Percentiles rank a stretch among this genome's conserved stretches.
Evolutionary conservation across 768 basidiomycete genomes (phyloP).

Genomic region (Psilocybe cubensis): DNA sequence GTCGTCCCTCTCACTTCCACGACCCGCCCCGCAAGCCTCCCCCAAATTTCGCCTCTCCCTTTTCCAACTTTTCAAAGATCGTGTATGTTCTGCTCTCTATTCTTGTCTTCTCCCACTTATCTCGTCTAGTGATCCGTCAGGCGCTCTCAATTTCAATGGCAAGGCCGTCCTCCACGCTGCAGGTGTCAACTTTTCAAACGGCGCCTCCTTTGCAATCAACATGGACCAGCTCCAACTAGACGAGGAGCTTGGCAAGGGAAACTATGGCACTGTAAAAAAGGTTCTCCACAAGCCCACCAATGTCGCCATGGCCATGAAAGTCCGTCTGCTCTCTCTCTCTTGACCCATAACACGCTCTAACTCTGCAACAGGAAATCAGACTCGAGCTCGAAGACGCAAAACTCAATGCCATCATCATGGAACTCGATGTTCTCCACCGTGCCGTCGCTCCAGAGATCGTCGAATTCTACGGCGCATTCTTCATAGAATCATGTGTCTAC

Average conservation of each 20-base stretch:
- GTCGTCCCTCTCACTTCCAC: constrained; percentile 56
- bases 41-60: constrained; percentile 70
- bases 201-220: constrained; percentile 90
- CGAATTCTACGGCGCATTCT: constrained; percentile 99
- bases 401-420: constrained; percentile 96
- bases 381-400: constrained; percentile 93
- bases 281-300: constrained; percentile 94
- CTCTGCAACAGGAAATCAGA: constrained; percentile 81
- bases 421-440: constrained; percentile 96
- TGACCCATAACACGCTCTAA: neutral
- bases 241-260: constrained; percentile 94
- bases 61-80: constrained; percentile 91
- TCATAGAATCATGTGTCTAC: constrained; percentile 99
- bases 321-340: constrained; percentile 33
- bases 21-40: constrained; percentile 38
- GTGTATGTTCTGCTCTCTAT: constrained; percentile 62
- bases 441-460: constrained; percentile 91
- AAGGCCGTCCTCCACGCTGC: constrained; percentile 92
- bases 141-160: constrained; percentile 90
- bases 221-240: constrained; percentile 91
- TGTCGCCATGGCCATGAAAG: constrained; percentile 99
- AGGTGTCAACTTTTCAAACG: constrained; percentile 86
- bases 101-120: neutral
- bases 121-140: constrained; percentile 82
- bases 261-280: constrained; percentile 97